Percentiles rank a stretch among this genome's conserved stretches.
Conservation (phyloP, 257 asterid species). For the Nicotiana tabacum region DNA sequence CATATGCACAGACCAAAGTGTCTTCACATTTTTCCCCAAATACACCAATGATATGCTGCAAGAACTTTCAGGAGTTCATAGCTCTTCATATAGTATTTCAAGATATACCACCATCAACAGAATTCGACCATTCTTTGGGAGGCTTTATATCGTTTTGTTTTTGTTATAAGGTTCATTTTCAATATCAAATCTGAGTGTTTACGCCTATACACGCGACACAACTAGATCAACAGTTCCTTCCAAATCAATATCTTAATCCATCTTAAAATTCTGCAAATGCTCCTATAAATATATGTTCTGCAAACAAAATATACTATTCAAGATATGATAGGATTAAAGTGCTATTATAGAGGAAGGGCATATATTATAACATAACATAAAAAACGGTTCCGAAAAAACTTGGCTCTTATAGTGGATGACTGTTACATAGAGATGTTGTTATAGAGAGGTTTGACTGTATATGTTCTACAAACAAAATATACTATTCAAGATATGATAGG, state of each 20-base stretch:
- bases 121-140: neutral
- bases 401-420: too few relatives aligned
- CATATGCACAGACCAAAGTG: neutral
- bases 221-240: slow-evolving; percentile 1
- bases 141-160: neutral
- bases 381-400: too few relatives aligned
- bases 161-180: neutral
- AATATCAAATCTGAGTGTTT: neutral
- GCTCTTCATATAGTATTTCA: neutral
- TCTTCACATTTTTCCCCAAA: neutral
- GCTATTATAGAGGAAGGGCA: too few relatives aligned
- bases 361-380: too few relatives aligned
- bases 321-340: too few relatives aligned
- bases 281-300: too few relatives aligned
- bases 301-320: too few relatives aligned
- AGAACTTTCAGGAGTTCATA: neutral
- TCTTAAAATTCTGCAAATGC: neutral
- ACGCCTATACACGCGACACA: neutral
- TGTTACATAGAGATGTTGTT: too few relatives aligned
- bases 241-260: neutral
- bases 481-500: neutral
- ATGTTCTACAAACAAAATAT: neutral
- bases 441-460: too few relatives aligned
- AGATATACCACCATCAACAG: neutral
- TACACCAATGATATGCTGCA: neutral